Evolutionary conservation across 805 yeast species (phyloP).

Genomic region (Candida wancherniae): DNA sequence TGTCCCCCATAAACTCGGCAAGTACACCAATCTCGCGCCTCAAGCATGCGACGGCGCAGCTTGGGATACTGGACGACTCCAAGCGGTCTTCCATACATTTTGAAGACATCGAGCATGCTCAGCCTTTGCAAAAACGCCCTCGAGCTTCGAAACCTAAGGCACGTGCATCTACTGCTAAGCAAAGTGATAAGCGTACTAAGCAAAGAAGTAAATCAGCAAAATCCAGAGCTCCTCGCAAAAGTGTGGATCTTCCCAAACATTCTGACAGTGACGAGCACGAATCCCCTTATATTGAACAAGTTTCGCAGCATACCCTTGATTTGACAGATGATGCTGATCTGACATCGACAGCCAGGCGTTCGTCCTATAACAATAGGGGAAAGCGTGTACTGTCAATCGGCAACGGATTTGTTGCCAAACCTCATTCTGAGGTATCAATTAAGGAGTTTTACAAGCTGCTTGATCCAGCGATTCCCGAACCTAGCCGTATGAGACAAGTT

Average conservation of each 20-base stretch:
- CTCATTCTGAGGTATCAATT: slow-evolving; percentile 57
- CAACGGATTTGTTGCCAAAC: slow-evolving; percentile 63
- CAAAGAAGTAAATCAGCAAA: too few species aligned
- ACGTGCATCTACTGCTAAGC: too few species aligned
- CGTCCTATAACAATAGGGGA: slow-evolving; percentile 58
- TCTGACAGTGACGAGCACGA: too few species aligned
- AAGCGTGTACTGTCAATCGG: slow-evolving; percentile 71
- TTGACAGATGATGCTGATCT: slow-evolving; percentile 11
- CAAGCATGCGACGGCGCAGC: slow-evolving; percentile 12
- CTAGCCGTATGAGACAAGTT: slow-evolving; percentile 67
- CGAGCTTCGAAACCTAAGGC: too few species aligned
- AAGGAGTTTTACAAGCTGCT: slow-evolving; percentile 57
- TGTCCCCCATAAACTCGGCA: slow-evolving; percentile 12
- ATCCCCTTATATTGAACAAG: slow-evolving; percentile 30
- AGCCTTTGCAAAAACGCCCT: slow-evolving; percentile 4
- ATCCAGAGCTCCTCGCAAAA: too few species aligned
- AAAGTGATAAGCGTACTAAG: too few species aligned
- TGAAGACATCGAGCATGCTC: slow-evolving; percentile 9
- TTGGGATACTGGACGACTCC: slow-evolving; percentile 4
- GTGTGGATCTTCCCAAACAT: too few species aligned
- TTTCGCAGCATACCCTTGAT: slow-evolving; percentile 24
- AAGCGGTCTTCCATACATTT: slow-evolving; percentile 3
- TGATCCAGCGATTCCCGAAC: slow-evolving; percentile 60
- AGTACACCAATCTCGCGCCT: slow-evolving; percentile 15
- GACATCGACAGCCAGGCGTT: slow-evolving; percentile 7